These are phyloP conservation scores for Claviceps humidiphila DNA, from an alignment of 2,329 filamentous ascomycete genomes.

Conservation along the genomic window DNA sequence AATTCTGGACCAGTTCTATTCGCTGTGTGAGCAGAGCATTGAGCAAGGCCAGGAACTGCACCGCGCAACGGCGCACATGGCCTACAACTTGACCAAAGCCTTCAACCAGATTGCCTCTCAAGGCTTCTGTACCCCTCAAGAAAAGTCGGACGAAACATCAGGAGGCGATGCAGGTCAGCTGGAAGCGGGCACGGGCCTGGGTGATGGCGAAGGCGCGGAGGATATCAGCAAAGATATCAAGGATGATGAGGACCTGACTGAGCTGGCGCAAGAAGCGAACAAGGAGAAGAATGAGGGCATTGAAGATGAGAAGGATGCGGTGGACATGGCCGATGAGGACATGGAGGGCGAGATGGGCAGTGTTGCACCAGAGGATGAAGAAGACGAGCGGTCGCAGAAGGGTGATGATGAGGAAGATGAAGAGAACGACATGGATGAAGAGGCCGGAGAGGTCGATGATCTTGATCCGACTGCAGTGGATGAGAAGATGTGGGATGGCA, in stretches of 20 bases:
- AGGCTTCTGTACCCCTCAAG: conserved; percentile 83
- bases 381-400: conserved; percentile 46
- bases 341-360: conserved; percentile 72
- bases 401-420: conserved; percentile 51
- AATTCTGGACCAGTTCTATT: conserved; percentile 60
- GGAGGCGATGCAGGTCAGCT: conserved; percentile 63
- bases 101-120: conserved; percentile 70
- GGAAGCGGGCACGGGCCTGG: conserved; percentile 83
- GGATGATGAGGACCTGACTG: conserved; percentile 83
- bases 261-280: conserved; percentile 76
- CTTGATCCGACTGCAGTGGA: conserved; percentile 82
- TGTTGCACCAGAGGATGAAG: conserved; percentile 47
- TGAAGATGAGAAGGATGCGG: conserved; percentile 69
- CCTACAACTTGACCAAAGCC: conserved; percentile 59
- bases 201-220: conserved; percentile 87
- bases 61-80: conserved; percentile 56
- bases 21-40: conserved; percentile 46
- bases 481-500: conserved; percentile 98
- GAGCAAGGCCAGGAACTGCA: conserved; percentile 51
- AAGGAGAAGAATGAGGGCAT: conserved; percentile 52
- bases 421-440: conserved; percentile 72
- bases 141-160: conserved; percentile 59
- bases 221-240: conserved; percentile 97
- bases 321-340: conserved; percentile 88
- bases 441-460: conserved; percentile 82